Evolutionary conservation across 352 stramenopile genomes (phyloP), one percentile per base, ranked within the genome.

Genomic region (Pythium brachiatum): DNA sequence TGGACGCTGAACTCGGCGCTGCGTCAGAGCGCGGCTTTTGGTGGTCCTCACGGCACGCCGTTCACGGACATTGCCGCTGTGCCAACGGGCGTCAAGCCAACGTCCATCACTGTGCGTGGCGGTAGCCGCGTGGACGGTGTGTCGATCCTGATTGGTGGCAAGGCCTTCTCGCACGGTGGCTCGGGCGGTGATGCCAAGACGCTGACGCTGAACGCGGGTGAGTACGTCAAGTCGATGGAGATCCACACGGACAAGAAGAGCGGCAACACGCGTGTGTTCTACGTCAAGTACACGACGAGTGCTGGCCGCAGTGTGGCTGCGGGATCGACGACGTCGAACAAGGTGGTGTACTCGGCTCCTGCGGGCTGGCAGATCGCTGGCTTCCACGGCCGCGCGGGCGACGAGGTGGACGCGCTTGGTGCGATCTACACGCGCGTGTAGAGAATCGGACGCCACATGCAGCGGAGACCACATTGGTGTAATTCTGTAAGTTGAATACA

Each of bases 151-250:
- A 34, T 77, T 2, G 60, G 44, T 3, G 55, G 57, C 20, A 9
- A 44, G 13, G 73, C 64, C 0, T 62, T 78, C 52, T 43, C 65
- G 18, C 75, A 87, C 55, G 78, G 78, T 32, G 75, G 75, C 23
- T 53, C 15, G 3, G 78, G 74, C 16, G 78, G 78, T 55, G 70
- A 29, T 2, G 58, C 70, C 6, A 21, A 70, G 41, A 78, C 65
- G n/a, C 66, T 87, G 13, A 69, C 61, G 54, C 68, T 85, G 0
- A 69, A 55, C 32, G 43, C 57, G 6, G 74, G 68, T 7, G 76
- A 84, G 69, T 79, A 77, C 52, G 62, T 82, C 66, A 74, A 50
- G 48, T 73, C 69, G 23, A 68, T 83, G 44, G 75, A 87, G 54
- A 23, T 65, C 25, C 78, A 87, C 54, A 73, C 64, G 72, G 78